Evolutionary conservation across 1,284 basidiomycete genomes (phyloP), one percentile per base, ranked within the genome.

Genomic region (Trichosporon sp.): DNA sequence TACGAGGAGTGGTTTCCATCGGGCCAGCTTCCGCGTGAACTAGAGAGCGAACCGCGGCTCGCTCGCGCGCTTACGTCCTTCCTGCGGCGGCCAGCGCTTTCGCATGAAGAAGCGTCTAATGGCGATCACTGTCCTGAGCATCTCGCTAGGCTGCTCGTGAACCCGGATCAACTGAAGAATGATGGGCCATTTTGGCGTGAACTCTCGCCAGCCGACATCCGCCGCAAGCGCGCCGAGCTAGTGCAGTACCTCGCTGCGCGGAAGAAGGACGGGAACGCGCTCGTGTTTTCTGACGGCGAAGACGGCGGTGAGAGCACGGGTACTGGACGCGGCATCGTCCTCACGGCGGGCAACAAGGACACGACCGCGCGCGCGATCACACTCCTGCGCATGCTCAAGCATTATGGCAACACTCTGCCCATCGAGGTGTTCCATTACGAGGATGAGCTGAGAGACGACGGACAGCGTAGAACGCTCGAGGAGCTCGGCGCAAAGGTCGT

Each of bases 391-490:
- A 72, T 80, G 58, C 74, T 83, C 13, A 71, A 73, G 21, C 65
- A 74, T 8, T 70, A 79, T 32, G 69, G 75, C 7, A 74, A 74
- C 59, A 68, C 63, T 9, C 74, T 83, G 1, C 81, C 81, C 1
- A 74, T 82, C 27, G 78, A 83, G 68, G 74, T 83, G 19, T 82
- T 82, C 69, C 79, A 81, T 33, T 83, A 80, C 67, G 72, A 77
- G 8, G 79, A 74, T 52, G 82, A 83, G 67, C 74, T 82, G 27
- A 69, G 63, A 8, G 71, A 74, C 54, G 32, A 64, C 27, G 56
- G 59, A 7, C 69, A 80, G 37, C 61, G 77, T 21, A 33, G 64
- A 8, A 73, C 76, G 59, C 71, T 82, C 29, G 71, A 74, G 34
- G 56, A 68, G 14, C 71, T 82, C 1, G 81, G 79, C 3, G 81